These are phyloP conservation scores for Nicotiana tomentosiformis DNA, from an alignment of 257 asterid genomes.

Conservation along the genomic window DNA sequence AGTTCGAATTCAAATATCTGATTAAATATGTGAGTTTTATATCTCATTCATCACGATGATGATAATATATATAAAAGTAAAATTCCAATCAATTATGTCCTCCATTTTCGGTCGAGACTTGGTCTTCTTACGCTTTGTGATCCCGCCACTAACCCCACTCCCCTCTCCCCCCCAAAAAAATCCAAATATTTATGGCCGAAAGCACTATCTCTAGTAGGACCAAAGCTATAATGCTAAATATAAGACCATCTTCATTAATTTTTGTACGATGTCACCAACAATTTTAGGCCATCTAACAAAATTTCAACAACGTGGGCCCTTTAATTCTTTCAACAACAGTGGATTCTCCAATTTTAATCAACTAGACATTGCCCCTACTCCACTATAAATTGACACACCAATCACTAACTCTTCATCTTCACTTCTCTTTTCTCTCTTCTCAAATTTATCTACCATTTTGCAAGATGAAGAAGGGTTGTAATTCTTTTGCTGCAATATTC, in stretches of 20 bases:
- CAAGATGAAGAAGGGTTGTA: neutral
- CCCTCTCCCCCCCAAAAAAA: no score
- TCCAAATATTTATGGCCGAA: no score
- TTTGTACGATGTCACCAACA: neutral
- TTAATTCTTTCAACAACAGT: neutral
- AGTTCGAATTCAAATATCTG: no score
- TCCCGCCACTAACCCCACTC: no score
- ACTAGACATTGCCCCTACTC: neutral
- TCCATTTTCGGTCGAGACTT: no score
- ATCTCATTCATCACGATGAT: no score
- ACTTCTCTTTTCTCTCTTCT: neutral
- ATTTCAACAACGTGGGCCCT: neutral
- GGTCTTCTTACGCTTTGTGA: no score
- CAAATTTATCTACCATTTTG: neutral
- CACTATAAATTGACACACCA: neutral
- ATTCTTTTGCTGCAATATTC: neutral
- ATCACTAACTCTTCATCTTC: neutral
- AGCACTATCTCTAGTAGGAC: neutral
- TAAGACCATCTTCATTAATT: no score
- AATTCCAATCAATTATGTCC: no score
- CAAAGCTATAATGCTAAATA: no score
- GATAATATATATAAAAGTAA: no score
- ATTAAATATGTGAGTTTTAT: no score
- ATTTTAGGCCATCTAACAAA: neutral
- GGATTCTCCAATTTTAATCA: neutral